Conservation (phyloP, 169 alveolate genomes). For the Cryptosporidium sp. region DNA sequence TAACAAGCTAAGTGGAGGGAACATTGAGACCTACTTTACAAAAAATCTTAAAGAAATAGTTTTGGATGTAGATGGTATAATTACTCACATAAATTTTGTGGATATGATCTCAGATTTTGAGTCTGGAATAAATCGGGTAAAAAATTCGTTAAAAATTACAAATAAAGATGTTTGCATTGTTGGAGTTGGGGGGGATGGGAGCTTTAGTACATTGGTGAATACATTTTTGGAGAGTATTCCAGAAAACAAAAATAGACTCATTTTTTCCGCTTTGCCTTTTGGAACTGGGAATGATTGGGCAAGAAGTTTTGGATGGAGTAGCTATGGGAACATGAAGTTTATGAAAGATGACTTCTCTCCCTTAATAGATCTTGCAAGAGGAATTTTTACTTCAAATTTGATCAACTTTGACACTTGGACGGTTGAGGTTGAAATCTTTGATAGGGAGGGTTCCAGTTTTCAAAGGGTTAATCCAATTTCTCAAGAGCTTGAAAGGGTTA, state of each 20-base stretch:
- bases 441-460: constrained; percentile 27
- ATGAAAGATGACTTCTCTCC: constrained; percentile 70
- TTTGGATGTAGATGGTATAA: constrained; percentile 57
- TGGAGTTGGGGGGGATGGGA: constrained; percentile 64
- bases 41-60: constrained; percentile 35
- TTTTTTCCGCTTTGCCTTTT: constrained; percentile 60
- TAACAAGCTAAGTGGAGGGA: constrained; percentile 69
- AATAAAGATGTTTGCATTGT: constrained; percentile 48
- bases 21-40: constrained; percentile 44
- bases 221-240: constrained; percentile 10
- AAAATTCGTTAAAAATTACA: constrained; percentile 43
- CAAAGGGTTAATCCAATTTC: constrained; percentile 32
- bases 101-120: constrained; percentile 55
- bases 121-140: constrained; percentile 10
- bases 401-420: constrained; percentile 36
- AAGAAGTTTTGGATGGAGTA: constrained; percentile 59
- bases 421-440: constrained; percentile 40
- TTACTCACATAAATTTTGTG: constrained; percentile 39
- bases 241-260: constrained; percentile 8
- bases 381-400: constrained; percentile 58
- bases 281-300: constrained; percentile 74
- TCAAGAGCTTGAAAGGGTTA: constrained; percentile 28
- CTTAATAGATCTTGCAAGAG: constrained; percentile 39
- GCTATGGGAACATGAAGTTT: constrained; percentile 61
- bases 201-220: constrained; percentile 42